phyloP scores from a whole-genome alignment of 495 filamentous ascomycete genomes.

The Parathielavia appendiculata region DNA sequence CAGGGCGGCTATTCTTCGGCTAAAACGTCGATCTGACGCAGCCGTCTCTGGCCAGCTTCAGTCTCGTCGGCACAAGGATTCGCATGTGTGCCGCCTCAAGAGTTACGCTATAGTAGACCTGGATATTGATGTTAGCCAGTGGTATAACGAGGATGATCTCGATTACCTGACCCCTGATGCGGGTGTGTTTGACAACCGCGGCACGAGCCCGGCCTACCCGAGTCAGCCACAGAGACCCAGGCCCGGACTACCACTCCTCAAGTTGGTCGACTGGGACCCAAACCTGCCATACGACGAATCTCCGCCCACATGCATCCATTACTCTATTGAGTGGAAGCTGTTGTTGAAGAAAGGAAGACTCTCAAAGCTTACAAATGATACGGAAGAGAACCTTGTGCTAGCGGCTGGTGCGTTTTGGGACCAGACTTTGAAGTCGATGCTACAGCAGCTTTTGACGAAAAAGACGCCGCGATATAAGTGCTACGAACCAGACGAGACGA shows the following conservation, averaged over 20 bases:
- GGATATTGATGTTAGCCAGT: constrained; percentile 11
- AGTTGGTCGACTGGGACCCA: constrained; percentile 20
- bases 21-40: constrained; percentile 7
- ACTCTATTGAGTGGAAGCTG: constrained; percentile 29
- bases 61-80: neutral
- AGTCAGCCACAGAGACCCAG: constrained; percentile 11
- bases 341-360: constrained; percentile 24
- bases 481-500: constrained; percentile 24
- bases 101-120: constrained; percentile 3
- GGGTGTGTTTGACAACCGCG: neutral
- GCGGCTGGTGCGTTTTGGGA: constrained; percentile 19
- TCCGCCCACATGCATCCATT: constrained; percentile 30
- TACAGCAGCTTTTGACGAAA: constrained; percentile 19
- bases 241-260: constrained; percentile 19
- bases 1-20: constrained; percentile 12
- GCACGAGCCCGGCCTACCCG: constrained; percentile 2
- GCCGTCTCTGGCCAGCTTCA: neutral
- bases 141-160: constrained; percentile 22
- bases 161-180: constrained; percentile 16
- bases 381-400: constrained; percentile 28
- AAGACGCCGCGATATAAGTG: constrained; percentile 17
- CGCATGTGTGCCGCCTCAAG: too few relatives aligned
- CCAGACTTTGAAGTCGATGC: constrained; percentile 15
- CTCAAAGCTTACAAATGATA: constrained; percentile 26
- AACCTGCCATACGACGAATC: constrained; percentile 22